Conservation (phyloP, 1,139 yeast genomes). For the Wickerhamiella pararugosa region DNA sequence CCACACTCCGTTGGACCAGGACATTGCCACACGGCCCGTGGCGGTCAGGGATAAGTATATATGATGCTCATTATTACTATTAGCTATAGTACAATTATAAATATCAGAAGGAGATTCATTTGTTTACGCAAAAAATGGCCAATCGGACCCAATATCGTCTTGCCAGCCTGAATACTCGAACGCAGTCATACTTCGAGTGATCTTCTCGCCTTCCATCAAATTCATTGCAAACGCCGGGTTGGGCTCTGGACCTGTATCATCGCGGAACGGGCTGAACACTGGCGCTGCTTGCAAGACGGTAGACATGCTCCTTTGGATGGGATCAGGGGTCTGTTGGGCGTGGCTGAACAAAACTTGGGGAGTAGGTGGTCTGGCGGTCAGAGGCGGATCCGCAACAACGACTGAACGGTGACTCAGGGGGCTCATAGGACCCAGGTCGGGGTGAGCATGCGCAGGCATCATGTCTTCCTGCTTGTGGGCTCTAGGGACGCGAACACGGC, state of each 20-base stretch:
- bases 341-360: conserved; percentile 7
- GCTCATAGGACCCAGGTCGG: conserved; percentile 8
- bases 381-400: conserved; percentile 1
- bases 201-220: conserved; percentile 14
- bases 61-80: neutral
- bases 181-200: conserved; percentile 23
- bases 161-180: conserved; percentile 19
- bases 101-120: neutral
- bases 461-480: conserved; percentile 1
- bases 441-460: neutral
- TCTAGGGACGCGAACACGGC: conserved; percentile 15
- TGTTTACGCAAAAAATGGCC: conserved; percentile 13
- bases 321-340: conserved; percentile 4
- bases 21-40: too few relatives aligned
- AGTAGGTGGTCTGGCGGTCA: conserved; percentile 4
- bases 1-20: conserved; percentile 33
- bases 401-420: conserved; percentile 8
- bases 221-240: conserved; percentile 5
- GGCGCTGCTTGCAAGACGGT: conserved; percentile 10
- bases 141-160: conserved; percentile 14
- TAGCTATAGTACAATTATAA: neutral
- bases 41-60: neutral
- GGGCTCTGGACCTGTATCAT: conserved; percentile 6
- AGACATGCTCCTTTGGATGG: conserved; percentile 7
- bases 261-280: conserved; percentile 10